These are phyloP conservation scores for Ophiocordyceps sinensis DNA, from an alignment of 2,329 filamentous ascomycete species.

Conservation along the genomic window DNA sequence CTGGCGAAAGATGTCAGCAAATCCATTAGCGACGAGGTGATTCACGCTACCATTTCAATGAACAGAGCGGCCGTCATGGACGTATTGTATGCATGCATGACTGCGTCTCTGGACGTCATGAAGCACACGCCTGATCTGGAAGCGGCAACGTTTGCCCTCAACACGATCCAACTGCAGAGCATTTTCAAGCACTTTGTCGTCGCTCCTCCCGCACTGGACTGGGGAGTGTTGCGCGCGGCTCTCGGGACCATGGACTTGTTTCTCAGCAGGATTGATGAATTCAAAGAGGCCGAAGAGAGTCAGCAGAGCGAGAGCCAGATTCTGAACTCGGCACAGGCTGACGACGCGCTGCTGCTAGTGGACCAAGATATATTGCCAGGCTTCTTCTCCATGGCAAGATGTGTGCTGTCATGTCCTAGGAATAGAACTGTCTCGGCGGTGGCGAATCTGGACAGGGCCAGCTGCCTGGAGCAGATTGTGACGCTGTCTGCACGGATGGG, in stretches of 20 bases:
- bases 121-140: conserved; percentile 28
- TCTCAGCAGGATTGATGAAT: conserved; percentile 28
- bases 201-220: conserved; percentile 28
- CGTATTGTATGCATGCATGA: conserved; percentile 32
- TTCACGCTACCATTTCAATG: conserved; percentile 32
- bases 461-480: conserved; percentile 30
- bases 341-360: conserved; percentile 32
- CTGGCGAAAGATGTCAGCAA: conserved; percentile 31
- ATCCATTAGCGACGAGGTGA: conserved; percentile 26
- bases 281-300: conserved; percentile 21
- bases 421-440: conserved; percentile 5
- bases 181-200: conserved; percentile 34
- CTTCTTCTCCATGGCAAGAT: conserved; percentile 33
- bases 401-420: conserved; percentile 14
- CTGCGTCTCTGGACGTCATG: conserved; percentile 36
- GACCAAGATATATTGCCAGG: conserved; percentile 31
- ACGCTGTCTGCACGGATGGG: conserved; percentile 30
- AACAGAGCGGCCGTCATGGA: conserved; percentile 41
- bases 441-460: conserved; percentile 8
- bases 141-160: conserved; percentile 33
- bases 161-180: conserved; percentile 33
- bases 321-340: conserved; percentile 23
- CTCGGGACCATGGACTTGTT: conserved; percentile 34
- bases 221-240: conserved; percentile 28
- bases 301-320: conserved; percentile 23